phyloP scores from a whole-genome alignment of 305 asterid genomes.

The Solanum hybrid region DNA sequence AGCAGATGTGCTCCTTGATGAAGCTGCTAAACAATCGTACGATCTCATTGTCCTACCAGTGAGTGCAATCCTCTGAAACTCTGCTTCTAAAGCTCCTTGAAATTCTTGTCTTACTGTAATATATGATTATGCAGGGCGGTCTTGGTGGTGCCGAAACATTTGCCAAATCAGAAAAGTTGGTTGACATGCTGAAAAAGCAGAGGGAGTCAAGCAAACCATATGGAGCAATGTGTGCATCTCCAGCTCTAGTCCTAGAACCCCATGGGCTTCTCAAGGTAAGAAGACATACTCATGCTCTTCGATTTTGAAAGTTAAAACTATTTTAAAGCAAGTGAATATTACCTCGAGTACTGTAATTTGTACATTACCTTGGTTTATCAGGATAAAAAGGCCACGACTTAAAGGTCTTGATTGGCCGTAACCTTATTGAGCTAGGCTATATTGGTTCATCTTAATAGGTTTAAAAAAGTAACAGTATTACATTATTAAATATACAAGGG shows the following conservation, averaged over 20 bases:
- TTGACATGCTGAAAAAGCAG: conserved; percentile 71
- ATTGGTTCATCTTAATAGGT: not conserved
- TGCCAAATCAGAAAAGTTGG: conserved; percentile 63
- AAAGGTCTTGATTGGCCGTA: not conserved
- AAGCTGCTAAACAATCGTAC: conserved; percentile 43
- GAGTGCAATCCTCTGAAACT: conserved; percentile 13
- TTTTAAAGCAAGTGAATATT: not conserved
- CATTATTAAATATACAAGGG: not conserved
- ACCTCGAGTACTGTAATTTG: not conserved
- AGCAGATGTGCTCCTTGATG: conserved; percentile 79
- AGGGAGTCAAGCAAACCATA: conserved; percentile 51
- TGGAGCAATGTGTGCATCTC: conserved; percentile 97
- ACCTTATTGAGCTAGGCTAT: not conserved
- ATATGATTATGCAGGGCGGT: conserved; percentile 55
- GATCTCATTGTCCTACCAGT: conserved; percentile 90
- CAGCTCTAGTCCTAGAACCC: conserved; percentile 82
- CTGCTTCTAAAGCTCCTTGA: not conserved
- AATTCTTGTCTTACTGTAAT: not conserved
- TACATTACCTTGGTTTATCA: not conserved
- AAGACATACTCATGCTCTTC: not conserved
- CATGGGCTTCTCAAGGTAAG: conserved; percentile 81
- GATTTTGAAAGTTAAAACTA: not conserved
- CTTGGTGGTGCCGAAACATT: conserved; percentile 94
- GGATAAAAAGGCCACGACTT: not conserved
- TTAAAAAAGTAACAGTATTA: not conserved